Conservation (phyloP, 2,329 filamentous ascomycete genomes). For the Exophiala aquamarina region DNA sequence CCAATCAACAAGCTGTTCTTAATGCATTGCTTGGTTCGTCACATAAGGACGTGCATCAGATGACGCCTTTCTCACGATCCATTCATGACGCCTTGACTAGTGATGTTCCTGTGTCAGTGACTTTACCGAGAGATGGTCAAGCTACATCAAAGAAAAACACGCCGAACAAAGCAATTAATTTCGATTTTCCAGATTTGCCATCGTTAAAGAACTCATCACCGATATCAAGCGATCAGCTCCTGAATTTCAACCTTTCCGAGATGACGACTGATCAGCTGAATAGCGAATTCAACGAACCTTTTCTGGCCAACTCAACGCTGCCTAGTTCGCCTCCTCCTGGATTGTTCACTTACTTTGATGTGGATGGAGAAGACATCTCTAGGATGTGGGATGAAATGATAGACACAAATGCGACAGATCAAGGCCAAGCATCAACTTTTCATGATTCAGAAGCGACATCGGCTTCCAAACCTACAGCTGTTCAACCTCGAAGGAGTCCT, state of each 20-base stretch:
- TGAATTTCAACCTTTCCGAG: constrained; percentile 24
- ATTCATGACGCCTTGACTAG: constrained; percentile 26
- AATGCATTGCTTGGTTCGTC: constrained; percentile 22
- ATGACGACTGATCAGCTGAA: constrained; percentile 28
- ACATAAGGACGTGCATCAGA: constrained; percentile 21
- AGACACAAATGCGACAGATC: constrained; percentile 5
- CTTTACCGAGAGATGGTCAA: constrained; percentile 9
- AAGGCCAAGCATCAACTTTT: constrained; percentile 12
- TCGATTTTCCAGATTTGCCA: constrained; percentile 41
- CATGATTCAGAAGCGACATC: constrained; percentile 11
- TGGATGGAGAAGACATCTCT: constrained; percentile 12
- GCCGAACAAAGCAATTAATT: constrained; percentile 35
- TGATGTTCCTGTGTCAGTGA: constrained; percentile 10
- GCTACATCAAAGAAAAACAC: constrained; percentile 47
- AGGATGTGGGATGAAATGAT: constrained; percentile 19
- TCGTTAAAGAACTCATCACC: constrained; percentile 28
- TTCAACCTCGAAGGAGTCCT: constrained; percentile 17
- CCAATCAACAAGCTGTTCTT: constrained; percentile 16
- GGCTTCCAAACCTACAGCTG: constrained; percentile 1
- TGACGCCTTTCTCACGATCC: constrained; percentile 28
- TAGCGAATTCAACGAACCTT: constrained; percentile 40
- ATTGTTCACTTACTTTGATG: constrained; percentile 28
- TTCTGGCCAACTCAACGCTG: constrained; percentile 45
- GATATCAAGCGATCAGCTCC: constrained; percentile 16
- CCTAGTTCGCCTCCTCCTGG: constrained; percentile 45